Percentiles rank a stretch among this genome's conserved stretches.
Conservation (phyloP, 1,284 basidiomycete genomes). For the Cutaneotrichosporon sp. region DNA sequence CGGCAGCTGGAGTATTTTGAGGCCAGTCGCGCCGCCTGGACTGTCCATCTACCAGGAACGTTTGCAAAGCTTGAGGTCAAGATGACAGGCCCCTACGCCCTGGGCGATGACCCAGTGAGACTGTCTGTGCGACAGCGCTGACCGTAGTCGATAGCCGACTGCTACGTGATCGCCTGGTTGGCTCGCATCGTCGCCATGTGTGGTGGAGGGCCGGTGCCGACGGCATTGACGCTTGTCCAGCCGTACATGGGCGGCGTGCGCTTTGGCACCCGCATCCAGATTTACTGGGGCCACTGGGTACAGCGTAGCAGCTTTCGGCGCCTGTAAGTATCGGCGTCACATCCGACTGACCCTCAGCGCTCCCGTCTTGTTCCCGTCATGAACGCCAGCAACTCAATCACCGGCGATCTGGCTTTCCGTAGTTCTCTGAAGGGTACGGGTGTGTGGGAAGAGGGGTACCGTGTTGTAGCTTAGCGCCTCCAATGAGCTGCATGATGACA, state of each 20-base stretch:
- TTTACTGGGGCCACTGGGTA: slow-evolving; percentile 67
- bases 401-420: too few relatives aligned
- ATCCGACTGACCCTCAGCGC: not conserved
- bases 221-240: slow-evolving; percentile 49
- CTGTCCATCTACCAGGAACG: slow-evolving; percentile 55
- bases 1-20: slow-evolving; percentile 50
- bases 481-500: too few relatives aligned
- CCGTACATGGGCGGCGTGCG: slow-evolving; percentile 37
- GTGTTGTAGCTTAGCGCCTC: too few relatives aligned
- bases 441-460: too few relatives aligned
- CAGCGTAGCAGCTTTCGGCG: slow-evolving; percentile 69
- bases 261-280: slow-evolving; percentile 45
- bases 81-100: slow-evolving; percentile 68
- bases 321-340: slow-evolving; percentile 55
- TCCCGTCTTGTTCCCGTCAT: not conserved
- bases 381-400: not conserved
- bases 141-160: slow-evolving; percentile 69
- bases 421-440: too few relatives aligned
- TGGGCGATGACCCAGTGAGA: slow-evolving; percentile 61
- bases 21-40: slow-evolving; percentile 56
- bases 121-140: not conserved
- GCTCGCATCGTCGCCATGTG: slow-evolving; percentile 63
- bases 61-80: slow-evolving; percentile 60
- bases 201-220: slow-evolving; percentile 59
- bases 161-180: slow-evolving; percentile 78